Evolutionary conservation across 176 grass and related monocot species (phyloP), one percentile per base, ranked within the genome.

Genomic region (Melocanna baccifera): DNA sequence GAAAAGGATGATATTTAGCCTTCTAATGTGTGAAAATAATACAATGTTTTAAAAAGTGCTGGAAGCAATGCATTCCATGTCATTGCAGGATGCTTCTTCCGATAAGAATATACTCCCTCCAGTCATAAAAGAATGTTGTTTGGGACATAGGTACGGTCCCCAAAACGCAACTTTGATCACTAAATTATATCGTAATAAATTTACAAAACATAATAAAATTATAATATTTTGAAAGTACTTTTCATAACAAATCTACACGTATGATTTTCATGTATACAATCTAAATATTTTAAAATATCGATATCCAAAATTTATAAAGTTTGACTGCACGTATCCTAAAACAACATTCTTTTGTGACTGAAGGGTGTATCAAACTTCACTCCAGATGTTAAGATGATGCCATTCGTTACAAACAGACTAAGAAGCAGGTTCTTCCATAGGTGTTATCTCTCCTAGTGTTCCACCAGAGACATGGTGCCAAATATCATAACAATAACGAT

Each of bases 1-100:
- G 62, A 58, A 41, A 75, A 90, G 34, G 16, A 41, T 56, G 46
- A 48, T 39, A 30, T 64, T 74, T 76, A 76, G 51, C 25, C 3
- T 18, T 37, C 32, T 9, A 77, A 76, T 20, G 22, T 7, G 2
- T 48, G 52, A 67, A 47, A 82, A 55, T 23, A 48, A 73, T 67
- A 72, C 15, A 87, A 4, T 1, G 29, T 28, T 59, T 75, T 59
- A 48, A 48, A 53, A 72, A 69, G 34, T 83, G 64, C 10, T 75
- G n/a, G 28, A 78, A 78, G 20, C 46, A 77, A 71, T 77, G 52
- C 23, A 88, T 29, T 41, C 39, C 19, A 65, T 71, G 55, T 20
- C 40, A 59, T 22, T 46, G 23, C 55, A 56, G 15, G 15, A 37
- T 70, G 25, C 63, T 69, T 69, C 25, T 23, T 23, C 48, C 46